Evolutionary conservation across 176 grass and related monocot genomes (phyloP), one percentile per base, ranked within the genome.

Genomic region (Aegilops sharonensis): DNA sequence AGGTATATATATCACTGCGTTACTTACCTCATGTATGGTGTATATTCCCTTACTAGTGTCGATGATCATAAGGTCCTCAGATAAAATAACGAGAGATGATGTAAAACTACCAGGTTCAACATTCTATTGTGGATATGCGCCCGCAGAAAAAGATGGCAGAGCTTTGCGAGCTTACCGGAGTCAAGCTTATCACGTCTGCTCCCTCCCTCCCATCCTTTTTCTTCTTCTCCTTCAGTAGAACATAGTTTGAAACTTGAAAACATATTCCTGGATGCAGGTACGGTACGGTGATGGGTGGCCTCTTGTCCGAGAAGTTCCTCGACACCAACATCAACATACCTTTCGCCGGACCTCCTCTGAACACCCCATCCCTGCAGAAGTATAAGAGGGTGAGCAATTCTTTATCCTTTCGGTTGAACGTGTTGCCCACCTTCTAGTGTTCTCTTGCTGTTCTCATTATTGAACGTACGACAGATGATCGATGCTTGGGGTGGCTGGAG

Each of bases 401-500:
- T 11, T 85, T 0, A 78, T 72, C 64, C 24, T 82, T 25, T 85
- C 78, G 72, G 23, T 57, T 78, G 29, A 82, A 78, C 43, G 7
- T 21, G 25, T 29, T 11, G 15, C 47, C 59, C 45, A 37, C 67
- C 77, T 85, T 60, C n/a, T 31, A 2, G 30, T 85, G 14, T 70
- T 70, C 25, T 70, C 25, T 7, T 80, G 30, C 13, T 8, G 61
- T 79, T 64, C 78, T 88, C 24, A 85, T 78, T 54, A 21, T 80
- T 45, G 48, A 18, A 29, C 60, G 25, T 77, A 32, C 68, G 43
- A 74, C 82, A 98, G 95, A 98, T 98, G 95, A 90, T 94, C 14
- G 93, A 98, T 74, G 93, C 91, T 30, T 95, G 93, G 91, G 95
- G 95, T 62, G 93, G 95, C 61, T 98, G 93, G 95, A 91, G 88